A percentile compares a stretch with the other conserved stretches of the same genome.
Conservation (phyloP, 345 rosid species). For the Bretschneidera sinensis region DNA sequence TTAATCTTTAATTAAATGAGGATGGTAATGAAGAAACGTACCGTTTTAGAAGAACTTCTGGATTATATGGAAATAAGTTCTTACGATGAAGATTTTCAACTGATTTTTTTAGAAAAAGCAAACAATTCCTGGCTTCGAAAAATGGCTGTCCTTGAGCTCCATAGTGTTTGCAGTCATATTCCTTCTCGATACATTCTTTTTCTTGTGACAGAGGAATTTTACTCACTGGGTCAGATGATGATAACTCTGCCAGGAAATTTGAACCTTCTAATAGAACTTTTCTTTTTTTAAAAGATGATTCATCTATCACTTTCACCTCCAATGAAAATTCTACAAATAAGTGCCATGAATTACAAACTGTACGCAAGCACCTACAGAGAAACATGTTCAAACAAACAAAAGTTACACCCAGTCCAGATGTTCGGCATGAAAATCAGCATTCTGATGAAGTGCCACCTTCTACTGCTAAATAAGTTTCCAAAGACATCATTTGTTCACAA, state of each 20-base stretch:
- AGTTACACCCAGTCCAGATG: background rate
- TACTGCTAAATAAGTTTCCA: background rate
- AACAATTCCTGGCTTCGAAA: conserved; percentile 56
- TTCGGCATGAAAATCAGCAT: background rate
- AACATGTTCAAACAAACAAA: background rate
- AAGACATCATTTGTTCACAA: background rate
- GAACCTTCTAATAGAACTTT: conserved; percentile 28
- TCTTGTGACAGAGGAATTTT: conserved; percentile 6
- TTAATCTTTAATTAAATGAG: too few species aligned
- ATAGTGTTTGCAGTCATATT: conserved; percentile 2
- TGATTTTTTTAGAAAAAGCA: conserved; percentile 67
- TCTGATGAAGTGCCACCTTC: background rate
- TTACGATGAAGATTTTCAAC: conserved; percentile 58
- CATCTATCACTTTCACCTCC: conserved; percentile 21
- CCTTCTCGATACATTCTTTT: conserved; percentile 19
- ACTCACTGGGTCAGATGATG: conserved; percentile 8
- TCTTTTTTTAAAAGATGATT: conserved; percentile 46
- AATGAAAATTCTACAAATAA: conserved; percentile 41
- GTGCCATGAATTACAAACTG: conserved; percentile 52
- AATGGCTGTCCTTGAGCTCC: conserved; percentile 26
- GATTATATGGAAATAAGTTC: conserved; percentile 75
- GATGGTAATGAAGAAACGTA: conserved; percentile 1
- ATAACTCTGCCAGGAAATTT: conserved; percentile 15
- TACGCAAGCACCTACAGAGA: conserved; percentile 51
- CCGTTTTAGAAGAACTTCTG: conserved; percentile 75